Evolutionary conservation across 352 stramenopile genomes (phyloP).

Genomic region (Blastocystis sp.): DNA sequence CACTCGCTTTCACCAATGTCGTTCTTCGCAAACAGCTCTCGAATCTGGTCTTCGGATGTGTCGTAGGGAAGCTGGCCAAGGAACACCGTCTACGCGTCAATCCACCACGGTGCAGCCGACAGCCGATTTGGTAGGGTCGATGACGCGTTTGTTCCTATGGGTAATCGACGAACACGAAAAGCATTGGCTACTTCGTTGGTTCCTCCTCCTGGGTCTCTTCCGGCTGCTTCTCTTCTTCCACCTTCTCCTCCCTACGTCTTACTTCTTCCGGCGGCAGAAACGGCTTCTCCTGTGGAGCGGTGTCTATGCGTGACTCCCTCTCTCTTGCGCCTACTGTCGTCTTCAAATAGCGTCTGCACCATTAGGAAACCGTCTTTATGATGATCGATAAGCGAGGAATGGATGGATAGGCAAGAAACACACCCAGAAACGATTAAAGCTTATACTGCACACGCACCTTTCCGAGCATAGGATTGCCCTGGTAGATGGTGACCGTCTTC

Average conservation of each 20-base stretch:
- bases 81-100: conserved; percentile 40
- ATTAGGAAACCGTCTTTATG: not conserved
- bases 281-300: not conserved
- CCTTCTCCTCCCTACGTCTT: not conserved
- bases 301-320: not conserved
- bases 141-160: conserved; percentile 16
- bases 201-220: not conserved
- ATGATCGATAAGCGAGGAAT: not conserved
- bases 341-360: conserved; percentile 23
- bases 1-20: not conserved
- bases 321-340: not conserved
- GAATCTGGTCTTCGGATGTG: conserved; percentile 61
- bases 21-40: conserved; percentile 33
- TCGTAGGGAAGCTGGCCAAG: conserved; percentile 9
- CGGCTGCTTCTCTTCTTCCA: not conserved
- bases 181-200: not conserved
- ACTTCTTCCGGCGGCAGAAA: not conserved
- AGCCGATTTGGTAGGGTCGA: conserved; percentile 17
- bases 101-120: not conserved
- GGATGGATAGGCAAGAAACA: not conserved
- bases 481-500: conserved; percentile 52
- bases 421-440: conserved; percentile 29
- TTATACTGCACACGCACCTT: conserved; percentile 52
- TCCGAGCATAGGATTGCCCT: conserved; percentile 53
- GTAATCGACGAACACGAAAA: not conserved